Conservation (phyloP, 1,284 basidiomycete genomes). For the Sporisorium scitamineum region DNA sequence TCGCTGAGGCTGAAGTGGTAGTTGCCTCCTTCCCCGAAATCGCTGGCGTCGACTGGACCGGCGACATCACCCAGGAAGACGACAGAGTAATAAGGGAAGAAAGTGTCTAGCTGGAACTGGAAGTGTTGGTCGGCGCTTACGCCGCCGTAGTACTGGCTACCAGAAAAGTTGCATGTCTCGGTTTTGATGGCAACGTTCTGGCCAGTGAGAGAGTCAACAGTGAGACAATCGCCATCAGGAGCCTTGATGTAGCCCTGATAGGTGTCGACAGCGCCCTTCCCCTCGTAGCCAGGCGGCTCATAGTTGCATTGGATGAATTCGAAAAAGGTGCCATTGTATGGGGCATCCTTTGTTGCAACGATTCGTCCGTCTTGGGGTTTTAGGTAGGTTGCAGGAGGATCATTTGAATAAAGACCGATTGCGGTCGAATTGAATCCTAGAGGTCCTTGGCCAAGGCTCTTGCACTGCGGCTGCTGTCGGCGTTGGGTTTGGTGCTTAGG, state of each 20-base stretch:
- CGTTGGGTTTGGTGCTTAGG: background rate
- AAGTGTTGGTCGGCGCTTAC: slow-evolving; percentile 15
- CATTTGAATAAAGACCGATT: slow-evolving; percentile 6
- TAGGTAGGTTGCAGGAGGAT: slow-evolving; percentile 12
- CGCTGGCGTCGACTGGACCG: slow-evolving; percentile 4
- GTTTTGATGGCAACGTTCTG: background rate
- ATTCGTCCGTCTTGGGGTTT: slow-evolving; percentile 5
- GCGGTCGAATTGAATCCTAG: slow-evolving; percentile 15
- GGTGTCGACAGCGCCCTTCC: slow-evolving; percentile 8
- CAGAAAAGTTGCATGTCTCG: slow-evolving; percentile 8
- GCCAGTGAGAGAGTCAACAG: slow-evolving; percentile 5
- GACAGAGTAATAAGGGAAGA: slow-evolving; percentile 5
- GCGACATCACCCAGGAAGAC: slow-evolving; percentile 14
- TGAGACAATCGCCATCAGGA: slow-evolving; percentile 12
- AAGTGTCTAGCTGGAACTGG: slow-evolving; percentile 9
- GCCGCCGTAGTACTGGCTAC: slow-evolving; percentile 2
- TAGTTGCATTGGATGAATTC: slow-evolving; percentile 19
- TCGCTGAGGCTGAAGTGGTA: slow-evolving; percentile 11
- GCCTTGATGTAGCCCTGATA: slow-evolving; percentile 17
- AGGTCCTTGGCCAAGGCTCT: slow-evolving; percentile 14
- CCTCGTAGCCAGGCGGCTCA: background rate
- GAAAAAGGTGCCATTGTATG: slow-evolving; percentile 7
- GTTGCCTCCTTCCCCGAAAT: background rate
- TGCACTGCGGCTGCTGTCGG: slow-evolving; percentile 6
- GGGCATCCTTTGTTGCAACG: background rate